Percentiles rank a stretch among this genome's conserved stretches.
Conservation (phyloP, 2,329 filamentous ascomycete species). For the Dichotomopilus funicola region DNA sequence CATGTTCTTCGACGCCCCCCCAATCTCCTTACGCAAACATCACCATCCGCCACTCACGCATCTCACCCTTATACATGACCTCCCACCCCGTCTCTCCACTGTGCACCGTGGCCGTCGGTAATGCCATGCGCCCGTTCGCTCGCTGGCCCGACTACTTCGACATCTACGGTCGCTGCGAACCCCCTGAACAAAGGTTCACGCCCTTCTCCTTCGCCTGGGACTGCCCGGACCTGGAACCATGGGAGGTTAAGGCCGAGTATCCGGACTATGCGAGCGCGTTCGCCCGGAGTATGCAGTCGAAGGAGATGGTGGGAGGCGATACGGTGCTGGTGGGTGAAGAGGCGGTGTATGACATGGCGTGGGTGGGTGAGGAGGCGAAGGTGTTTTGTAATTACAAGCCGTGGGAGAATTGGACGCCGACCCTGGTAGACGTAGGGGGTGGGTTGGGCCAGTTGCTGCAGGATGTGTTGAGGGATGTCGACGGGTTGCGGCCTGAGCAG, state of each 20-base stretch:
- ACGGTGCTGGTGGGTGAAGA: conserved; percentile 11
- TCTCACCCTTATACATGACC: conserved; percentile 20
- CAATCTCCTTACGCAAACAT: background rate
- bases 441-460: conserved; percentile 20
- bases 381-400: background rate
- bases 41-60: conserved; percentile 18
- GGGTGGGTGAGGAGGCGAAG: conserved; percentile 17
- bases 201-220: conserved; percentile 24
- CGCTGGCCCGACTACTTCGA: conserved; percentile 25
- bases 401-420: background rate
- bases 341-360: conserved; percentile 23
- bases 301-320: conserved; percentile 20
- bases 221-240: conserved; percentile 20
- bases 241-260: conserved; percentile 24
- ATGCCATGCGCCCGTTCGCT: conserved; percentile 24
- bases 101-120: conserved; percentile 21
- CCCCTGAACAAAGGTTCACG: conserved; percentile 16
- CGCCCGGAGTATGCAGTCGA: conserved; percentile 19
- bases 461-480: conserved; percentile 13
- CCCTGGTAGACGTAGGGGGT: conserved; percentile 21
- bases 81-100: conserved; percentile 14
- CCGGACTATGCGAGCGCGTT: conserved; percentile 21
- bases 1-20: too few relatives aligned
- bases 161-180: conserved; percentile 19
- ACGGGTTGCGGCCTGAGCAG: conserved; percentile 2